phyloP scores from a whole-genome alignment of 768 basidiomycete genomes.

The Boletus bicolor region DNA sequence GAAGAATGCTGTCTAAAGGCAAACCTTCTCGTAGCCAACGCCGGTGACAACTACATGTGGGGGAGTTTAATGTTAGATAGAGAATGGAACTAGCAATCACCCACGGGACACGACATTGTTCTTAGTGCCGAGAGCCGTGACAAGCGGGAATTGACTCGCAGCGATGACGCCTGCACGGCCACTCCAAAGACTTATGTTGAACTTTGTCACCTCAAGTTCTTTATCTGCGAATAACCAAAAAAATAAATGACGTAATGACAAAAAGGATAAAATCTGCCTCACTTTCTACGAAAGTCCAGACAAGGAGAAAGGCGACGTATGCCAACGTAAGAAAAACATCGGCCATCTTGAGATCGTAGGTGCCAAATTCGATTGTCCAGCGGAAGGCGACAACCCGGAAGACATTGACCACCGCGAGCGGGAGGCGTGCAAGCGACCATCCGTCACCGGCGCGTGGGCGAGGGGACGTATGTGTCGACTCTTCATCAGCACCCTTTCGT shows the following conservation, averaged over 20 bases:
- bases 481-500: conserved; percentile 10
- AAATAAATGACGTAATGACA: not conserved
- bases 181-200: conserved; percentile 24
- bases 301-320: conserved; percentile 45
- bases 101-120: conserved; percentile 44
- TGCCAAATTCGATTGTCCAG: conserved; percentile 43
- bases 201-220: not conserved
- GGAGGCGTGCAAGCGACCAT: conserved; percentile 39
- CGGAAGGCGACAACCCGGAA: conserved; percentile 53
- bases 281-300: conserved; percentile 47
- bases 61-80: not conserved
- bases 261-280: conserved; percentile 12
- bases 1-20: not conserved
- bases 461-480: conserved; percentile 6
- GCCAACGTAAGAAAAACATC: conserved; percentile 46
- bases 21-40: conserved; percentile 28
- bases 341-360: conserved; percentile 36
- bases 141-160: conserved; percentile 39
- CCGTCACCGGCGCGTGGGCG: conserved; percentile 18
- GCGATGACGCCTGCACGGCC: conserved; percentile 32
- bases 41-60: conserved; percentile 26
- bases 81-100: not conserved
- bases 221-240: conserved; percentile 1
- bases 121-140: conserved; percentile 47
- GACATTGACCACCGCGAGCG: conserved; percentile 37